phyloP scores from a whole-genome alignment of 306 rosid species.

The Comarum palustre region DNA sequence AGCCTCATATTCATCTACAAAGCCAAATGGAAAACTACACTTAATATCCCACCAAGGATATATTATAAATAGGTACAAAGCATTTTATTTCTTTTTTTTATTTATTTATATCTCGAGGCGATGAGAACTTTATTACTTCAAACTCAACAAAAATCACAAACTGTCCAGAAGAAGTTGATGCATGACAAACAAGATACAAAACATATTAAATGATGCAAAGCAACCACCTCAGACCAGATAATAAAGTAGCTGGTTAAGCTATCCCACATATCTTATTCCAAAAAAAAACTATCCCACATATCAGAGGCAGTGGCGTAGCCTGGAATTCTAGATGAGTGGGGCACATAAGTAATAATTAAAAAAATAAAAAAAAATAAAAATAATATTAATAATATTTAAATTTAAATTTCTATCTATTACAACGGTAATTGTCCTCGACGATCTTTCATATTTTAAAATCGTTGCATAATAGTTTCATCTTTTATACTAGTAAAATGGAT shows the following conservation, averaged over 20 bases:
- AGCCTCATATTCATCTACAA: slow-evolving; percentile 82
- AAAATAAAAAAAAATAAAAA: too few species aligned
- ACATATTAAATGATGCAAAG: neutral
- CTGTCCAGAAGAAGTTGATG: neutral
- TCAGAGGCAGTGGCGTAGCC: too few species aligned
- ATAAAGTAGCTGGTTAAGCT: neutral
- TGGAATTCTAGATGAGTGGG: too few species aligned
- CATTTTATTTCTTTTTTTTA: neutral
- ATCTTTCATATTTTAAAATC: too few species aligned
- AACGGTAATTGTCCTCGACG: too few species aligned
- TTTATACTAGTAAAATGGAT: too few species aligned
- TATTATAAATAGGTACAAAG: neutral
- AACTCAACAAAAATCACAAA: neutral
- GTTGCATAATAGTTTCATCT: too few species aligned
- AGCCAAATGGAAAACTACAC: neutral
- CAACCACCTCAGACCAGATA: neutral
- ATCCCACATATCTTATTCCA: too few species aligned
- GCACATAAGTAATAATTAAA: too few species aligned
- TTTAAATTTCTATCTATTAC: too few species aligned
- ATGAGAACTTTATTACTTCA: neutral
- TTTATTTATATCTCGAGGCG: neutral
- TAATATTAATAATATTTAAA: too few species aligned
- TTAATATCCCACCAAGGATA: neutral
- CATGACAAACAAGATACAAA: neutral
- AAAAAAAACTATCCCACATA: neutral